These are phyloP conservation scores for Primulina tabacum DNA, from an alignment of 257 asterid genomes.

Conservation along the genomic window DNA sequence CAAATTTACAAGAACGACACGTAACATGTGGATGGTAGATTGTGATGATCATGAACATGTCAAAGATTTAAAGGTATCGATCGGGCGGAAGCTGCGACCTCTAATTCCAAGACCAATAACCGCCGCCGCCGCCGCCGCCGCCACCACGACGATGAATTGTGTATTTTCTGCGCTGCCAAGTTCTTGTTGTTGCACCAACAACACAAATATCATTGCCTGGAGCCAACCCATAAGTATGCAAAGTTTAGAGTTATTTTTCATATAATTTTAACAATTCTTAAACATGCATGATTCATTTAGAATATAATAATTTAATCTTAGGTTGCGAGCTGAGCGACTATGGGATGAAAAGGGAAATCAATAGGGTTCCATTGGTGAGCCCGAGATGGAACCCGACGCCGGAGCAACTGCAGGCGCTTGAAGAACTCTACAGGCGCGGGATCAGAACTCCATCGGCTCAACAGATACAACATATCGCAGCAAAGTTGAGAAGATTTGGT, in stretches of 20 bases:
- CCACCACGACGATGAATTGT: background rate
- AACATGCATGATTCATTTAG: too few relatives aligned
- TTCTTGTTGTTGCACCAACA: constrained; percentile 27
- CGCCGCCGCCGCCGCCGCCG: background rate
- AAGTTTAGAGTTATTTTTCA: background rate
- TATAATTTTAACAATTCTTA: too few relatives aligned
- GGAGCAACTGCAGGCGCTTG: constrained; percentile 70
- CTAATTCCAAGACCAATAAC: constrained; percentile 35
- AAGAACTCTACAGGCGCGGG: constrained; percentile 69
- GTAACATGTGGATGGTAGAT: constrained; percentile 37
- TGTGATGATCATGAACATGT: background rate
- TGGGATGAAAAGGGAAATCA: constrained; percentile 25
- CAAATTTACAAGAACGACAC: background rate
- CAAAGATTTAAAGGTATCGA: constrained; percentile 16
- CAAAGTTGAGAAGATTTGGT: constrained; percentile 62
- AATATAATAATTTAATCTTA: background rate
- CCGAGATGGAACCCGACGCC: constrained; percentile 87
- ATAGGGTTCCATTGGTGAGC: constrained; percentile 35
- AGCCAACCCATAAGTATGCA: constrained; percentile 27
- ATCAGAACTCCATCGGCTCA: constrained; percentile 70
- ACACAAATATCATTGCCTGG: constrained; percentile 40
- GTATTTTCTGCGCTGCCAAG: constrained; percentile 25
- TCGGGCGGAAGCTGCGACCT: constrained; percentile 31
- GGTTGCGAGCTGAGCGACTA: constrained; percentile 23
- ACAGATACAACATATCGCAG: constrained; percentile 71